phyloP scores from a whole-genome alignment of 1,139 yeast species.

The Hyphopichia buzzinii region DNA sequence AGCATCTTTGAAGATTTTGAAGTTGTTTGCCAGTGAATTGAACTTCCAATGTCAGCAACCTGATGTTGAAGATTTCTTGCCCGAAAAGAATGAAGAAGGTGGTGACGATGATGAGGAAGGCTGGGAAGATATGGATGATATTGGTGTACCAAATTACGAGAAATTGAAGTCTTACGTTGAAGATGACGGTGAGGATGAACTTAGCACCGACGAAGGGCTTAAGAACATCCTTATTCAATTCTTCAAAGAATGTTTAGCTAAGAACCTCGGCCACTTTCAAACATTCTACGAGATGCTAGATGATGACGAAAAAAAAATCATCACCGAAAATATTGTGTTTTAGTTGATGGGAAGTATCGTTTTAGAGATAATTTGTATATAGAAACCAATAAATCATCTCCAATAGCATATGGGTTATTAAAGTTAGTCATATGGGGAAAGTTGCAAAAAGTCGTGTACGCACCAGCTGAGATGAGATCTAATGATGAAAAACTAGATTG shows the following conservation, averaged over 20 bases:
- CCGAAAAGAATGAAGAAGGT: conserved; percentile 26
- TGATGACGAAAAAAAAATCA: conserved; percentile 55
- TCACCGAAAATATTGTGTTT: conserved; percentile 44
- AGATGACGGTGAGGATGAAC: conserved; percentile 28
- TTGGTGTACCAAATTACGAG: conserved; percentile 60
- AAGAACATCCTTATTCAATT: conserved; percentile 53
- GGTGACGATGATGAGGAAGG: conserved; percentile 53
- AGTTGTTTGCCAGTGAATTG: conserved; percentile 67
- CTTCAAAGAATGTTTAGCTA: conserved; percentile 60
- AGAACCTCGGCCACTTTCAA: conserved; percentile 54
- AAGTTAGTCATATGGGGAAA: too few relatives aligned
- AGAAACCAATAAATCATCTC: too few relatives aligned
- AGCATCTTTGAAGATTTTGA: conserved; percentile 70
- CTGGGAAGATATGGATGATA: conserved; percentile 81
- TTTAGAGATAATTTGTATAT: too few relatives aligned
- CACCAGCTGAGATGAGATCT: too few relatives aligned
- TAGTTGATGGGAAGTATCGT: too few relatives aligned
- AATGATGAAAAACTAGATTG: neutral
- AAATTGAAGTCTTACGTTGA: conserved; percentile 54
- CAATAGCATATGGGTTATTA: too few relatives aligned
- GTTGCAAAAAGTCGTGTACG: neutral
- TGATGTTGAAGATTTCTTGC: conserved; percentile 36
- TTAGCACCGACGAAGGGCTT: conserved; percentile 39
- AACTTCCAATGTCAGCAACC: conserved; percentile 55
- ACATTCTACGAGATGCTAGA: conserved; percentile 49